Base-by-base conservation (phyloP, 352 stramenopile species). In the Phytopythium montanum region DNA sequence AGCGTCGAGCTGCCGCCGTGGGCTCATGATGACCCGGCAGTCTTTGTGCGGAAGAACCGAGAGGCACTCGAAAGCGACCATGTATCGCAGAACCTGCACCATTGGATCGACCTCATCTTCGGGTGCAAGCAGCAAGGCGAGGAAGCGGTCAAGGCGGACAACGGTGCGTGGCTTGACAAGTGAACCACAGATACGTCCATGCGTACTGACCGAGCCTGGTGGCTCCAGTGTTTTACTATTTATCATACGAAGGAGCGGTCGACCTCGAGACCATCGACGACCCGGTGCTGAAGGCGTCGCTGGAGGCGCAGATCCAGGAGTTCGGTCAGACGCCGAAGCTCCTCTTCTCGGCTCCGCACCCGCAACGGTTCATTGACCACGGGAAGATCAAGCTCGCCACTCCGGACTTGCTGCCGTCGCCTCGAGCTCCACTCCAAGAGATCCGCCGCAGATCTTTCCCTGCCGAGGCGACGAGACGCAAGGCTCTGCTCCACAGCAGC, bases 41-140 rank as follows among this genome's bases (percentile, higher is more conserved):
- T 87, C 16, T 96, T 99, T 71, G 81, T 99, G 39, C 76, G 87
- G 52, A 93, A 95, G 33, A 95, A 99, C 69, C 85, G 96, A 14
- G 85, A 93, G 48, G 97, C 97, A 18, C 81, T 99, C 3, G 97
- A 99, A 66, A 98, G 90, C 62, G 95, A 98, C 46, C 88, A 98
- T 65, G 97, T 98, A 23, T 98, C 94, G 31, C 66, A 90, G 48
- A 92, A 98, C 71, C 62, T 99, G 13, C 94, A 98, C 52, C 80
- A 98, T 59, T 99, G 97, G 97, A 98, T 99, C 63, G 96, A 99
- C 70, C 80, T 99, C 26, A 98, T 99, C 36, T 99, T 99, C 66
- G 97, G 97, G 31, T 96, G 82, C 71, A 98, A 98, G 64, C 96
- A 99, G 70, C 92, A 97, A 75, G 97, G 97, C 13, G 75, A 88